Conservation (phyloP, 805 yeast genomes). For the Yarrowia osloensis region DNA sequence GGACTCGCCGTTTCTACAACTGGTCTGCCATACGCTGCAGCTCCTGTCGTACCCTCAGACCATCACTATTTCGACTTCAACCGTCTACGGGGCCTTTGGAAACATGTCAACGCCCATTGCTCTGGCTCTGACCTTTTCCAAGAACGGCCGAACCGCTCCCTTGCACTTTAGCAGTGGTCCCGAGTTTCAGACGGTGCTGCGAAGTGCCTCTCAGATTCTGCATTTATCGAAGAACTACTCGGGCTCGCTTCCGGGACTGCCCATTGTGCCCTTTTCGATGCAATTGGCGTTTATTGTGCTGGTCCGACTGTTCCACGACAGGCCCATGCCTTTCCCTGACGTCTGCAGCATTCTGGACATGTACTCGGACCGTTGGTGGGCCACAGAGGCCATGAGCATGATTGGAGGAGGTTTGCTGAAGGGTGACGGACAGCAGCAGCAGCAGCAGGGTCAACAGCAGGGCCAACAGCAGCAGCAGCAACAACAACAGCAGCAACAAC, state of each 20-base stretch:
- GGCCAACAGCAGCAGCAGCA: not conserved
- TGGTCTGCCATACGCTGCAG: slow-evolving; percentile 4
- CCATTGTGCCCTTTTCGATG: slow-evolving; percentile 7
- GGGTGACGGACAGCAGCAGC: not conserved
- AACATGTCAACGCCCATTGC: slow-evolving; percentile 28
- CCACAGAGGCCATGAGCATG: slow-evolving; percentile 30
- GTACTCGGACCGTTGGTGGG: slow-evolving; percentile 29
- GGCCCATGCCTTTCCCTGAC: slow-evolving; percentile 11
- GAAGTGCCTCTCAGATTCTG: slow-evolving; percentile 7
- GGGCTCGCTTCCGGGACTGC: slow-evolving; percentile 4
- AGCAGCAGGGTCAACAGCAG: not conserved
- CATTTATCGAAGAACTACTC: not conserved
- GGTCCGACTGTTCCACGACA: slow-evolving; percentile 11
- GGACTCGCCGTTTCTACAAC: slow-evolving; percentile 1
- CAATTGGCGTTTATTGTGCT: slow-evolving; percentile 28
- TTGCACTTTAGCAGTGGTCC: not conserved
- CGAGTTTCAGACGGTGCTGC: slow-evolving; percentile 11
- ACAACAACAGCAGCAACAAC: not conserved
- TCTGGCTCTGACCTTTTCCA: slow-evolving; percentile 14
- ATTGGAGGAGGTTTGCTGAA: slow-evolving; percentile 17
- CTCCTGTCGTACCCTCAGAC: slow-evolving; percentile 3
- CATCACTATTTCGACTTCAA: not conserved
- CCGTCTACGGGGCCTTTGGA: slow-evolving; percentile 25
- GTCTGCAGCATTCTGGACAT: slow-evolving; percentile 5
- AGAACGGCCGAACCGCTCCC: slow-evolving; percentile 1